These are phyloP conservation scores for Aspergillus incahuasiensis DNA, from an alignment of 495 filamentous ascomycete genomes.

Conservation along the genomic window DNA sequence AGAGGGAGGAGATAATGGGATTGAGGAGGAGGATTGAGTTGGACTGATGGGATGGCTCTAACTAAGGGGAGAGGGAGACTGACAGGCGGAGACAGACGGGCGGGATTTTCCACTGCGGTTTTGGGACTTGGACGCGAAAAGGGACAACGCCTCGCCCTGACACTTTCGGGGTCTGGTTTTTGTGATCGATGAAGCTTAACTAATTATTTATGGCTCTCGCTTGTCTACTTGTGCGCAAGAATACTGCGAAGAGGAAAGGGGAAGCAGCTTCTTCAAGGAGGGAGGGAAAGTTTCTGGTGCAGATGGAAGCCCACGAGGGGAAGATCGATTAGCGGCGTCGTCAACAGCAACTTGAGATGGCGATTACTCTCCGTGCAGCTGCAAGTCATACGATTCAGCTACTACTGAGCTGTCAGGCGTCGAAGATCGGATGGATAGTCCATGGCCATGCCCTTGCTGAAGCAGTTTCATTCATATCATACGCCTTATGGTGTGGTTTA, in stretches of 20 bases:
- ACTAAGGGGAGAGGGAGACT: slow-evolving; percentile 17
- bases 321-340: slow-evolving; percentile 13
- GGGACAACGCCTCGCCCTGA: background rate
- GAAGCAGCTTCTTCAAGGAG: background rate
- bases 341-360: slow-evolving; percentile 2
- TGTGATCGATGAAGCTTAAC: background rate
- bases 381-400: slow-evolving; percentile 20
- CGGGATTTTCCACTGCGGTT: slow-evolving; percentile 21
- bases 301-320: slow-evolving; percentile 18
- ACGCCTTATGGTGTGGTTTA: background rate
- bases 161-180: background rate
- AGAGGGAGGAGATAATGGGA: slow-evolving; percentile 19
- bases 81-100: slow-evolving; percentile 26
- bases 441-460: background rate
- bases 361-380: slow-evolving; percentile 21
- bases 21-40: slow-evolving; percentile 7
- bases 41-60: slow-evolving; percentile 18
- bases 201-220: background rate
- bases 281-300: slow-evolving; percentile 7
- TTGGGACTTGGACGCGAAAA: background rate
- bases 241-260: slow-evolving; percentile 2
- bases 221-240: background rate
- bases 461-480: background rate
- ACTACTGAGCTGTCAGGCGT: background rate
- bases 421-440: background rate